Conservation (phyloP, 768 basidiomycete genomes). For the Tephrocybe sp. region DNA sequence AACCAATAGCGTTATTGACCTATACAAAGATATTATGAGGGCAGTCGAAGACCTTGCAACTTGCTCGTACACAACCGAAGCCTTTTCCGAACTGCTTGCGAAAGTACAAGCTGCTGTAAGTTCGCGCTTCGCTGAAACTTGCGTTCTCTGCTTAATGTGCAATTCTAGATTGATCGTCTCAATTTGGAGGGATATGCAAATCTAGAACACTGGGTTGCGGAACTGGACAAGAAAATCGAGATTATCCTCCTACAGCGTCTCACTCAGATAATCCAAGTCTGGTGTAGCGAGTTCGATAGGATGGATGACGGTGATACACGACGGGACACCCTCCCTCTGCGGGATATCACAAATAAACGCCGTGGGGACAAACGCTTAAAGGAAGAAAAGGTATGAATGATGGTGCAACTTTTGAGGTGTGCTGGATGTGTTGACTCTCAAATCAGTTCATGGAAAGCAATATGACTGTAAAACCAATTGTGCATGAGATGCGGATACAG, state of each 20-base stretch:
- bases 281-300: slow-evolving; percentile 86
- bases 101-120: slow-evolving; percentile 84
- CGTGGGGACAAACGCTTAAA: slow-evolving; percentile 67
- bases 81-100: slow-evolving; percentile 74
- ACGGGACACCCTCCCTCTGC: slow-evolving; percentile 45
- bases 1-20: slow-evolving; percentile 88
- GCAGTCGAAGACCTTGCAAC: slow-evolving; percentile 85
- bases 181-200: slow-evolving; percentile 96
- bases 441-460: slow-evolving; percentile 65
- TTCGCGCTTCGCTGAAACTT: slow-evolving; percentile 6
- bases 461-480: slow-evolving; percentile 78
- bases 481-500: slow-evolving; percentile 96
- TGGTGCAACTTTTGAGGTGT: background rate
- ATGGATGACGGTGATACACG: slow-evolving; percentile 65
- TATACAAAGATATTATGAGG: slow-evolving; percentile 81
- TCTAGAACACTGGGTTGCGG: slow-evolving; percentile 88
- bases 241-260: slow-evolving; percentile 73
- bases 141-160: background rate
- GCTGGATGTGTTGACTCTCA: background rate
- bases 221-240: slow-evolving; percentile 83
- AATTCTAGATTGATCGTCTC: slow-evolving; percentile 77
- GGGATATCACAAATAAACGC: slow-evolving; percentile 63
- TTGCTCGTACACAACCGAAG: slow-evolving; percentile 81
- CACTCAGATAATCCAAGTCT: slow-evolving; percentile 73
- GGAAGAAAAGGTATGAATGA: slow-evolving; percentile 67